phyloP scores from a whole-genome alignment of 2,329 filamentous ascomycete genomes.

The Hysterium pulicare region DNA sequence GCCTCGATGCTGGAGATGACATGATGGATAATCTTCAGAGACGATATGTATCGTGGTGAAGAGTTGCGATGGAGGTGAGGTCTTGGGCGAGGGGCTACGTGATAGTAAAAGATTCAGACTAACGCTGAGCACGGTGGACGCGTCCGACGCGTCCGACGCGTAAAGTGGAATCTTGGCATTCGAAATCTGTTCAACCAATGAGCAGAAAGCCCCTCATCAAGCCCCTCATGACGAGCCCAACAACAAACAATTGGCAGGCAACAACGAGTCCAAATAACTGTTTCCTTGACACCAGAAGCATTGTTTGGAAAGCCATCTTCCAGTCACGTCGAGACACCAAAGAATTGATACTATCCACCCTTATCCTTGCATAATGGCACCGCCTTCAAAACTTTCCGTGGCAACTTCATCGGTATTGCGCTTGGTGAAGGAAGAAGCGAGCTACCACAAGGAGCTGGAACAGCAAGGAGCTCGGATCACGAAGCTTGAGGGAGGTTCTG shows the following conservation, averaged over 20 bases:
- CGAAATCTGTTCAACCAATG: neutral
- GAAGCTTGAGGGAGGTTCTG: conserved; percentile 60
- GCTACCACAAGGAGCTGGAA: conserved; percentile 81
- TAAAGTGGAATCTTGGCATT: conserved; percentile 16
- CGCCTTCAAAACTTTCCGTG: conserved; percentile 73
- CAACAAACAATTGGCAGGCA: conserved; percentile 1
- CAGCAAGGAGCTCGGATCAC: conserved; percentile 70
- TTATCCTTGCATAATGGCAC: conserved; percentile 75
- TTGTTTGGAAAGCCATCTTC: too few species aligned
- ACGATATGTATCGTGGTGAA: conserved; percentile 8
- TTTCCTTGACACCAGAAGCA: too few species aligned
- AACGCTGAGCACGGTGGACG: too few species aligned
- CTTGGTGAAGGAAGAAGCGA: conserved; percentile 85
- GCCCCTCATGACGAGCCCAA: neutral
- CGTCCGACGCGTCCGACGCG: conserved; percentile 16
- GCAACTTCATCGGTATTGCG: conserved; percentile 75
- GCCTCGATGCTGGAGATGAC: conserved; percentile 60
- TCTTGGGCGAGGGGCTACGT: too few species aligned
- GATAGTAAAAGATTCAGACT: too few species aligned
- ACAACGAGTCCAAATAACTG: too few species aligned
- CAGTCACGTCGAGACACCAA: too few species aligned
- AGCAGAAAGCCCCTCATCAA: too few species aligned
- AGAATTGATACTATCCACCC: too few species aligned
- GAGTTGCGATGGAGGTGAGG: conserved; percentile 10
- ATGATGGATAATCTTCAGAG: conserved; percentile 37